A percentile compares a stretch with the other conserved stretches of the same genome.
phyloP scores from a whole-genome alignment of 1,284 basidiomycete species.

The Irpex sp. region DNA sequence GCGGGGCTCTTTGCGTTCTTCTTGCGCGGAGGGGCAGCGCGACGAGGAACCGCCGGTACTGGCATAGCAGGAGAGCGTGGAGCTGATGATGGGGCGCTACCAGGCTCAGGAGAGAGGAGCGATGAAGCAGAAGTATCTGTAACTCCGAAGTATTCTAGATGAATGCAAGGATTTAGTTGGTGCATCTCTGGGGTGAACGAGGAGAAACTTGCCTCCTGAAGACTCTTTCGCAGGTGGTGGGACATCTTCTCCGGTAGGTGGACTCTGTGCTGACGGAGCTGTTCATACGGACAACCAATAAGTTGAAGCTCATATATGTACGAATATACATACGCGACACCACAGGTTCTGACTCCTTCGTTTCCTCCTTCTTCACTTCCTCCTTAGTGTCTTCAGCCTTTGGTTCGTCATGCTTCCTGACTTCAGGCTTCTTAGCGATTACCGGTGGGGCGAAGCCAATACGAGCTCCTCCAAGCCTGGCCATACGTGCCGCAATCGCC shows the following conservation, averaged over 20 bases:
- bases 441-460: constrained; percentile 77
- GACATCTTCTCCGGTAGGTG: not conserved
- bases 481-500: constrained; percentile 86
- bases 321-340: not conserved
- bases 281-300: not conserved
- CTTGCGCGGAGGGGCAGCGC: constrained; percentile 67
- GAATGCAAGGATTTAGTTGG: not conserved
- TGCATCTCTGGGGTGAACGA: not conserved
- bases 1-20: constrained; percentile 44
- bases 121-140: constrained; percentile 21
- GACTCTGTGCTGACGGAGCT: not conserved
- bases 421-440: constrained; percentile 52
- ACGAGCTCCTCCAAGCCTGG: constrained; percentile 80
- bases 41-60: constrained; percentile 64
- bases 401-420: constrained; percentile 32
- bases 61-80: constrained; percentile 60
- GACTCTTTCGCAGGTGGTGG: not conserved
- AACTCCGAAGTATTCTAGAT: constrained; percentile 21
- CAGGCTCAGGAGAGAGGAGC: constrained; percentile 35
- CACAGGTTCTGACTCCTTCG: constrained; percentile 10
- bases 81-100: constrained; percentile 19
- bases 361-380: constrained; percentile 12
- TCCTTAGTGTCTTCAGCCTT: constrained; percentile 14
- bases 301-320: not conserved
- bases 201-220: not conserved